phyloP scores from a whole-genome alignment of 176 grass and related monocot species.

The Secale cereale region DNA sequence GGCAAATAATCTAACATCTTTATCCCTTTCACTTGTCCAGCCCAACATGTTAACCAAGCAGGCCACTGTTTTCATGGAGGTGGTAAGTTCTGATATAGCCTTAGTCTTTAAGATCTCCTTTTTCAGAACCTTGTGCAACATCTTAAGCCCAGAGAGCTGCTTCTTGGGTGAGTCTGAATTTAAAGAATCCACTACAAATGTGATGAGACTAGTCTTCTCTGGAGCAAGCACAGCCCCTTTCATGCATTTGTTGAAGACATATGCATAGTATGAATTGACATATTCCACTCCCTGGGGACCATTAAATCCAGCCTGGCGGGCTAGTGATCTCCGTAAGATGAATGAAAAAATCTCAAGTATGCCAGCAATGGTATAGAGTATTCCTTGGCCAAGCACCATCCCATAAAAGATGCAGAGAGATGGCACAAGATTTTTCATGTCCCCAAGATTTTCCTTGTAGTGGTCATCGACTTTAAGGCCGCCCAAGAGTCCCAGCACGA shows the following conservation, averaged over 20 bases:
- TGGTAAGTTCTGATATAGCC: not conserved
- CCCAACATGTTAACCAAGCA: not conserved
- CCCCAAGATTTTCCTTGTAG: too few relatives aligned
- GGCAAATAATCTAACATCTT: not conserved
- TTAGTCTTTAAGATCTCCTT: not conserved
- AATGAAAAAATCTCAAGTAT: not conserved
- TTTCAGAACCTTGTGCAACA: not conserved
- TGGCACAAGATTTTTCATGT: not conserved
- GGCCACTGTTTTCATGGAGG: not conserved
- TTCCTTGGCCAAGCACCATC: conserved; percentile 14
- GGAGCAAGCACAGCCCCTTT: not conserved
- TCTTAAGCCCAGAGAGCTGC: not conserved
- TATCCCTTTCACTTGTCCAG: not conserved
- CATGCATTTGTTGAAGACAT: not conserved
- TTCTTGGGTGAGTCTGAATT: not conserved
- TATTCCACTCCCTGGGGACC: not conserved
- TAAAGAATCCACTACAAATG: conserved; percentile 7
- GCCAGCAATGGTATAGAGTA: not conserved
- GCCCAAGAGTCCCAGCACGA: not conserved
- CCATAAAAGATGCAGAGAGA: not conserved
- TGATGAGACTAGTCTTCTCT: not conserved
- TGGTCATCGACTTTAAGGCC: too few relatives aligned
- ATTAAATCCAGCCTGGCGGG: not conserved
- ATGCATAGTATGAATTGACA: not conserved
- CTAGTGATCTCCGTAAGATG: not conserved